Evolutionary conservation across 2,329 filamentous ascomycete species (phyloP), one percentile per base, ranked within the genome.

Genomic region (Colletotrichum lentis): DNA sequence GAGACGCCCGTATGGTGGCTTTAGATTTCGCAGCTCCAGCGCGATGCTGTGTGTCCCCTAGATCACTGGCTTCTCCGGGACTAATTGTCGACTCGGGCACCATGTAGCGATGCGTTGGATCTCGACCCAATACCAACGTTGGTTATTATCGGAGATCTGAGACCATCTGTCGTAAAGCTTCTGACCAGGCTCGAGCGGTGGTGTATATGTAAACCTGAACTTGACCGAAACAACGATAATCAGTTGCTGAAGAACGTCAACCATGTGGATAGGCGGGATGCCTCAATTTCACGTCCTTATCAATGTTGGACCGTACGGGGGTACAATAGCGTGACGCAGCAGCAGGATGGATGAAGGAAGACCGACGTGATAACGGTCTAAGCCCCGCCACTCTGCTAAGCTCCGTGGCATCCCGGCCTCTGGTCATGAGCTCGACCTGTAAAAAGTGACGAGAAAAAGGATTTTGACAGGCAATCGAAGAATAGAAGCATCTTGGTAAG

Each of bases 1-100:
- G 72, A 12, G 79, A 81, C 27, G 79, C 79, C 60, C 79, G 78
- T 61, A 85, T 82, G 43, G 73, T 74, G 16, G 74, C 73, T 59
- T 77, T 77, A 37, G 76, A 75, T 27, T 73, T 69, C 3, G 57
- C 62, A 7, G 67, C 67, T 2, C 67, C 67, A 20, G 67, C 67
- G 49, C 67, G 67, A 44, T 55, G 52, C 35, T 57, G 57, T 22
- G 52, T 43, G 43, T 69, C 67, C 11, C 56, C 37, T 7, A 22
- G 39, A 27, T 63, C 56, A 46, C 37, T 65, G 31, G 43, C 27
- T 46, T 64, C 64, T 22, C 66, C 56, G 1, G 66, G 55, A 20
- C 66, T 65, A 50, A 37, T 52, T 14, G 44, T 66, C 18, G 49
- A 55, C 20, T 65, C 56, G 37, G 43, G 35, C 24, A 50, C 20